These are phyloP conservation scores for Leucoagaricus sp. DNA, from an alignment of 1,284 basidiomycete genomes.

Conservation along the genomic window DNA sequence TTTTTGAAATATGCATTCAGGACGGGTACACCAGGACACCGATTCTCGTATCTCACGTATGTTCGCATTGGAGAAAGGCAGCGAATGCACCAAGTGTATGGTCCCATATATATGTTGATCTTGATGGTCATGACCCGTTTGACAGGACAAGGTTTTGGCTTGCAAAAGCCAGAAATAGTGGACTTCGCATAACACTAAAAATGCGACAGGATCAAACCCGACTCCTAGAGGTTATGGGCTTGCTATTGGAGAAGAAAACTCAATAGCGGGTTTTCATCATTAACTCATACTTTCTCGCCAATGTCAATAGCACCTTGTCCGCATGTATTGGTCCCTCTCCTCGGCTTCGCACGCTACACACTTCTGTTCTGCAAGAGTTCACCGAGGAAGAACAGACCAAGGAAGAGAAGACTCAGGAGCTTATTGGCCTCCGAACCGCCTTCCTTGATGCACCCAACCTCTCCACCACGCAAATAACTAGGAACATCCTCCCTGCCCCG, in stretches of 20 bases:
- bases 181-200: conserved; percentile 43
- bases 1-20: conserved; percentile 52
- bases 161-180: conserved; percentile 36
- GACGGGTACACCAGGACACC: conserved; percentile 58
- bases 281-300: conserved; percentile 36
- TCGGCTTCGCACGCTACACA: conserved; percentile 27
- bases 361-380: conserved; percentile 32
- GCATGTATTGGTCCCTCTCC: conserved; percentile 33
- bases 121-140: conserved; percentile 43
- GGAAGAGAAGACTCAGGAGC: conserved; percentile 17
- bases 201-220: conserved; percentile 32
- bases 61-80: conserved; percentile 59
- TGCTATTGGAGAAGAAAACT: conserved; percentile 39
- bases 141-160: conserved; percentile 53
- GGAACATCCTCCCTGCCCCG: conserved; percentile 37
- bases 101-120: conserved; percentile 57
- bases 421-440: conserved; percentile 29
- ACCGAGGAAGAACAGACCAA: conserved; percentile 22
- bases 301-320: conserved; percentile 42
- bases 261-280: conserved; percentile 50
- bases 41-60: conserved; percentile 58
- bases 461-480: conserved; percentile 31
- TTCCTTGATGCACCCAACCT: conserved; percentile 40
- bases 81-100: conserved; percentile 53
- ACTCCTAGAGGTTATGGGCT: conserved; percentile 35